Evolutionary conservation across 257 asterid species (phyloP).

Genomic region (Solanum peruvianum): DNA sequence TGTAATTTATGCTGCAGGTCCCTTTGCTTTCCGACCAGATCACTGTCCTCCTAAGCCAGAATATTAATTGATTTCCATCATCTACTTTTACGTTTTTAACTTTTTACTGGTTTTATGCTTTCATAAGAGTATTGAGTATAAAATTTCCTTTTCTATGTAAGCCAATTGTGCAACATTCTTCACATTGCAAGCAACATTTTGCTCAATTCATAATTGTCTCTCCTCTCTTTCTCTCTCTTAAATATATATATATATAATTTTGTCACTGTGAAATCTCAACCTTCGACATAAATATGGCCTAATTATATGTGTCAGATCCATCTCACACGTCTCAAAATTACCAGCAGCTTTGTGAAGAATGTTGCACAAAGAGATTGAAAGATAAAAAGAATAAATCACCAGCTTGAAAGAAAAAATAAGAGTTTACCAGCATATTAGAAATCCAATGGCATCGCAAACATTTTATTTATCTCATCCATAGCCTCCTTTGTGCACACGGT

Average conservation of each 20-base stretch:
- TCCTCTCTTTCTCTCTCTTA: background rate
- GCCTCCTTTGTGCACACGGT: constrained; percentile 88
- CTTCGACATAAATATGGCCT: background rate
- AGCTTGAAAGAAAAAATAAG: background rate
- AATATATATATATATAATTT: background rate
- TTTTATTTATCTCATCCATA: constrained; percentile 73
- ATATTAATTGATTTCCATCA: background rate
- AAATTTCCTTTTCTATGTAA: background rate
- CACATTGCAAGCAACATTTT: background rate
- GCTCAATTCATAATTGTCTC: background rate
- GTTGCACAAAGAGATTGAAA: background rate
- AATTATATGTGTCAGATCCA: background rate
- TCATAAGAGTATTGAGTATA: background rate
- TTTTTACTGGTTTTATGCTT: background rate
- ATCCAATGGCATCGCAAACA: constrained; percentile 84
- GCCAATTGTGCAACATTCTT: background rate
- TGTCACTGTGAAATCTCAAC: background rate
- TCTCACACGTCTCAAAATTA: background rate
- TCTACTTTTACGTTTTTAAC: background rate
- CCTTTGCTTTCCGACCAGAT: constrained; percentile 74
- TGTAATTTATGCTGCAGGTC: constrained; percentile 57
- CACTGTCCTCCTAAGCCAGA: constrained; percentile 39
- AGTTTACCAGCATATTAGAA: constrained; percentile 43
- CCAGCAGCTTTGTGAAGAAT: background rate
- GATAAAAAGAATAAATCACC: constrained; percentile 13